Base-by-base conservation (phyloP, 176 grass and related monocot genomes). In the Rhipidocladum racemiflorum region DNA sequence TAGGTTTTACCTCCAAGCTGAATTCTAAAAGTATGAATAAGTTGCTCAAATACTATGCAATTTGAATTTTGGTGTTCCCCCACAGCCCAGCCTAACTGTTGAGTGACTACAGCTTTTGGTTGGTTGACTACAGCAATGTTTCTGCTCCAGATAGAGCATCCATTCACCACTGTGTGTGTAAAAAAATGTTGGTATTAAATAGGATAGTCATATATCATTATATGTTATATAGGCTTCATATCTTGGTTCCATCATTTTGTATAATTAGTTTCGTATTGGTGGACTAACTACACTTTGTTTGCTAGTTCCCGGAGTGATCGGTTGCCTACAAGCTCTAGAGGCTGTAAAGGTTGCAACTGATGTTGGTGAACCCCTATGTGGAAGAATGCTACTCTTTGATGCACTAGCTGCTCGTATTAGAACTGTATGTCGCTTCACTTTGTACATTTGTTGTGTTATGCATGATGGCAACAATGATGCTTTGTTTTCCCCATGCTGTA, bases 311-410 rank as follows among this genome's bases (percentile, higher is more conserved):
- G 92, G 95, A 63, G 88, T 95, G 65, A 95, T 98, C 84, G 95
- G 95, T 53, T 98, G 92, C 79, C 75, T 98, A 67, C 95, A 98
- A 91, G 95, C 95, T 88, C 72, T 98, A 61, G 92, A 98, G 88
- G 95, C 90, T 76, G 90, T 98, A 86, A 98, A 93, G 72, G 75
- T 98, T 81, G 88, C 87, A 43, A 82, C 78, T 75, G 78, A 63
- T 83, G 79, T 98, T 82, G 95, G 95, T 95, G 95, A 98, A 83
- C 84, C 90, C 70, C 90, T 98, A 61, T 90, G 81, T 65, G 88
- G 90, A 80, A 95, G 95, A 86, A 95, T 98, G 95, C 87, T 98
- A 84, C 82, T 95, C 23, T 95, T 98, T 88, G 95, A 98, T 20
- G 90, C 95, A 28, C 79, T 98, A 15, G 89, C 95, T 80, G 76